Evolutionary conservation across 345 rosid species (phyloP).

Genomic region (Lepidium didymum): DNA sequence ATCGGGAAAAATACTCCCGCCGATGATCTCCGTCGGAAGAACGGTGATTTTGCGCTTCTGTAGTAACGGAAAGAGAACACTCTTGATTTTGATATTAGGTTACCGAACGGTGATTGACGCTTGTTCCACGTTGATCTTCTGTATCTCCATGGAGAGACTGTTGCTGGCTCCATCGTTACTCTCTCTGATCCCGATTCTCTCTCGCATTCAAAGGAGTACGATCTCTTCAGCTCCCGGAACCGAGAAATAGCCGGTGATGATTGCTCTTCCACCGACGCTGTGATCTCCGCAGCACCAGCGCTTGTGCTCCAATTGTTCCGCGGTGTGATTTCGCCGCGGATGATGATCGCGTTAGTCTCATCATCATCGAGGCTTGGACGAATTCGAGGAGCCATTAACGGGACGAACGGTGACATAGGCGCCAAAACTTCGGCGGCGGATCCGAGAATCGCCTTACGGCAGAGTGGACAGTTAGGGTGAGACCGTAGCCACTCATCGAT

Average conservation of each 20-base stretch:
- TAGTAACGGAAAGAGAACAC: slow-evolving; percentile 71
- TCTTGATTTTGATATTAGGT: slow-evolving; percentile 52
- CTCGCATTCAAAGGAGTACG: slow-evolving; percentile 82
- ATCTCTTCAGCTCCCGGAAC: slow-evolving; percentile 55
- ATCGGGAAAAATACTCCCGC: slow-evolving; percentile 47
- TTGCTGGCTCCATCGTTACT: slow-evolving; percentile 52
- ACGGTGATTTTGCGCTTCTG: slow-evolving; percentile 69
- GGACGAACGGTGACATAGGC: slow-evolving; percentile 58
- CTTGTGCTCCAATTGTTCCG: not conserved
- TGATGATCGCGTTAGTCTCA: slow-evolving; percentile 16
- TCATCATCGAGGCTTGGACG: slow-evolving; percentile 77
- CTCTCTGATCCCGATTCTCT: slow-evolving; percentile 65
- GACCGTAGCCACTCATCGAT: slow-evolving; percentile 87
- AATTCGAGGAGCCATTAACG: slow-evolving; percentile 84
- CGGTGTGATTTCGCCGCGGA: slow-evolving; percentile 11
- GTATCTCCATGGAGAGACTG: slow-evolving; percentile 80
- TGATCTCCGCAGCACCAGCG: slow-evolving; percentile 13
- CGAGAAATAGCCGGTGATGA: slow-evolving; percentile 36
- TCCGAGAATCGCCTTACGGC: slow-evolving; percentile 69
- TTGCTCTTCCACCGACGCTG: slow-evolving; percentile 43
- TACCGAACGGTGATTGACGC: slow-evolving; percentile 80
- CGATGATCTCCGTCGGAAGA: slow-evolving; percentile 48
- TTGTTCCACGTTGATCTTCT: slow-evolving; percentile 75
- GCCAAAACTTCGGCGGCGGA: slow-evolving; percentile 34
- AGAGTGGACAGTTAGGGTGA: slow-evolving; percentile 88